These are phyloP conservation scores for Heliamphora exappendiculata DNA, from an alignment of 148 eudicot species.

Conservation along the genomic window DNA sequence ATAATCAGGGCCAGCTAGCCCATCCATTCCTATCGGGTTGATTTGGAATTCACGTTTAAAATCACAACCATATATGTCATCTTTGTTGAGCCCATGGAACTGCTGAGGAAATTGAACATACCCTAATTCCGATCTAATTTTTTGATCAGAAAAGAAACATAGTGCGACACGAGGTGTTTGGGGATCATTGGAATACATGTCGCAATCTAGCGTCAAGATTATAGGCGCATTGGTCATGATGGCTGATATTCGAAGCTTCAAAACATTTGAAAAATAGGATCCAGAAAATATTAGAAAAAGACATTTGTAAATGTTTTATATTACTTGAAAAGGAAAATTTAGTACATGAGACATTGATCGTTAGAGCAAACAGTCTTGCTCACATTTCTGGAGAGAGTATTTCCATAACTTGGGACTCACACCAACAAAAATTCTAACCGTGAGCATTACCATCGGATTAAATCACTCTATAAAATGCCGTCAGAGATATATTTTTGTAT, in stretches of 20 bases:
- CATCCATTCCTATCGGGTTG: slow-evolving; percentile 61
- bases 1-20: slow-evolving; percentile 61
- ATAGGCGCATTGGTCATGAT: slow-evolving; percentile 75
- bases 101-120: slow-evolving; percentile 72
- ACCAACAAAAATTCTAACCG: no score
- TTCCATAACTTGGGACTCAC: no score
- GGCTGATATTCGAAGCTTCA: slow-evolving; percentile 74
- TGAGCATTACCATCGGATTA: no score
- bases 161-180: slow-evolving; percentile 42
- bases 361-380: no score
- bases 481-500: no score
- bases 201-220: slow-evolving; percentile 67
- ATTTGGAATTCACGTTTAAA: slow-evolving; percentile 39
- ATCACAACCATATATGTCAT: slow-evolving; percentile 49
- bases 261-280: neutral
- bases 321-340: no score
- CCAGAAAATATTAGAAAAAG: neutral
- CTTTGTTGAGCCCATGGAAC: slow-evolving; percentile 46
- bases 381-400: no score
- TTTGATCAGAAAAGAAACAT: slow-evolving; percentile 49
- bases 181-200: slow-evolving; percentile 76
- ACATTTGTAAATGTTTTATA: neutral
- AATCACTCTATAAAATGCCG: no score
- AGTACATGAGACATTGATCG: no score
- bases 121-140: slow-evolving; percentile 24